Evolutionary conservation across 148 eudicot species (phyloP).

Genomic region (Chenopodium album): DNA sequence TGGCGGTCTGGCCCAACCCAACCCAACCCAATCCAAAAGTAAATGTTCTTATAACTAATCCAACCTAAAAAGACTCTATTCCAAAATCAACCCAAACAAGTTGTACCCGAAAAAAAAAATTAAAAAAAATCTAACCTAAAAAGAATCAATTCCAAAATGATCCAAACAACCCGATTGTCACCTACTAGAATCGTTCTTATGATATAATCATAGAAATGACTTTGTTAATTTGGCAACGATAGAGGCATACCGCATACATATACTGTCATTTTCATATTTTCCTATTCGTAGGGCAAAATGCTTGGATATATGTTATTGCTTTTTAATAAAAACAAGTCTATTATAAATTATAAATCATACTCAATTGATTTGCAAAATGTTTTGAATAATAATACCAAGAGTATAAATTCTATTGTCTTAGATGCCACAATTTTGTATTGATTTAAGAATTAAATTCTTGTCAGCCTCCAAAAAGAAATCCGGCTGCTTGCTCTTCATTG

Average conservation of each 20-base stretch:
- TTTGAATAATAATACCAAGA: background rate
- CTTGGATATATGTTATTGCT: background rate
- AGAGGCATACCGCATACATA: background rate
- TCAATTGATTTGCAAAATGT: conserved; percentile 1
- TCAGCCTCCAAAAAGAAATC: conserved; percentile 79
- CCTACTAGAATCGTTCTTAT: background rate
- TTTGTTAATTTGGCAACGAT: background rate
- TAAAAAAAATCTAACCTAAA: too few relatives aligned
- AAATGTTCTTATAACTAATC: too few relatives aligned
- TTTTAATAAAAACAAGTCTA: background rate
- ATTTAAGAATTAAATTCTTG: background rate
- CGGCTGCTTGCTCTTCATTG: conserved; percentile 92
- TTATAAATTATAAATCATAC: background rate
- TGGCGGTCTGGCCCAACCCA: too few relatives aligned
- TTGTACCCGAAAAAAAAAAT: too few relatives aligned
- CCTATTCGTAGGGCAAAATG: background rate
- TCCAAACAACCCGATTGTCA: too few relatives aligned
- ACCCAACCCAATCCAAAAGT: too few relatives aligned
- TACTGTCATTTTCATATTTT: background rate
- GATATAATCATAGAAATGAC: background rate
- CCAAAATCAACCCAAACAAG: too few relatives aligned
- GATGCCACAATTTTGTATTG: background rate
- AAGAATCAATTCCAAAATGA: too few relatives aligned
- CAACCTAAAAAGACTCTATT: too few relatives aligned
- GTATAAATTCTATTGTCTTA: conserved; percentile 1